Percentiles rank a stretch among this genome's conserved stretches.
These are phyloP conservation scores for Thermothielavioides terrestris DNA, from an alignment of 495 filamentous ascomycete species.

Conservation along the genomic window DNA sequence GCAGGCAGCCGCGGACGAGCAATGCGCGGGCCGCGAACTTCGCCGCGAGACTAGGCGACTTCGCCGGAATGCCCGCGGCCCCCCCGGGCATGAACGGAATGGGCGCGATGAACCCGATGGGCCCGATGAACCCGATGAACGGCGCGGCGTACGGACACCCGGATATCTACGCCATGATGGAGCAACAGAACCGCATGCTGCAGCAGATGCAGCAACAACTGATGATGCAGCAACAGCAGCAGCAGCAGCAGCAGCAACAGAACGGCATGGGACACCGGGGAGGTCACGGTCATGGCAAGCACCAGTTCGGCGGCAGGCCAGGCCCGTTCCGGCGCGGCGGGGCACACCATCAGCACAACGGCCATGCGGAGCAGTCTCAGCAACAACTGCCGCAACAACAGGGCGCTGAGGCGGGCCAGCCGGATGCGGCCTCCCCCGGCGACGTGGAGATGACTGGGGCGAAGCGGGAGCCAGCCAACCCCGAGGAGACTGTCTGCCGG, in stretches of 20 bases:
- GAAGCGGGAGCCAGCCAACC: slow-evolving; percentile 38
- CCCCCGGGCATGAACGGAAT: slow-evolving; percentile 24
- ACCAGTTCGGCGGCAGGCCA: slow-evolving; percentile 53
- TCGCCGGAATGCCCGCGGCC: slow-evolving; percentile 29
- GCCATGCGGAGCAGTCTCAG: slow-evolving; percentile 18
- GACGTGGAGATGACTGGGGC: slow-evolving; percentile 45
- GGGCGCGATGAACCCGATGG: slow-evolving; percentile 26
- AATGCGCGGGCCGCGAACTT: slow-evolving; percentile 37
- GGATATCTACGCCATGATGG: slow-evolving; percentile 73
- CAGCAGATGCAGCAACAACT: slow-evolving; percentile 54
- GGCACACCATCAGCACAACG: slow-evolving; percentile 26
- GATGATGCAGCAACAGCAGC: slow-evolving; percentile 47
- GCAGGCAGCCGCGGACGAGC: slow-evolving; percentile 43
- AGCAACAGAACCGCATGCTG: slow-evolving; percentile 87
- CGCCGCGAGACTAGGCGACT: slow-evolving; percentile 33
- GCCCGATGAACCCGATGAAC: slow-evolving; percentile 25
- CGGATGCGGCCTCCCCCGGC: slow-evolving; percentile 22
- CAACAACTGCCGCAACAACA: slow-evolving; percentile 18
- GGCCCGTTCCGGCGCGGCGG: slow-evolving; percentile 29
- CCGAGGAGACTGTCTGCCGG: slow-evolving; percentile 64
- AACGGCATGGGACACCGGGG: slow-evolving; percentile 23
- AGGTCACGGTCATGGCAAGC: slow-evolving; percentile 45
- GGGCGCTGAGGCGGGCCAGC: slow-evolving; percentile 17
- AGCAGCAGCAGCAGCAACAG: slow-evolving; percentile 38
- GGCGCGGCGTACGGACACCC: slow-evolving; percentile 47